These are phyloP conservation scores for Spathaspora passalidarum DNA, from an alignment of 805 yeast species.

Conservation along the genomic window DNA sequence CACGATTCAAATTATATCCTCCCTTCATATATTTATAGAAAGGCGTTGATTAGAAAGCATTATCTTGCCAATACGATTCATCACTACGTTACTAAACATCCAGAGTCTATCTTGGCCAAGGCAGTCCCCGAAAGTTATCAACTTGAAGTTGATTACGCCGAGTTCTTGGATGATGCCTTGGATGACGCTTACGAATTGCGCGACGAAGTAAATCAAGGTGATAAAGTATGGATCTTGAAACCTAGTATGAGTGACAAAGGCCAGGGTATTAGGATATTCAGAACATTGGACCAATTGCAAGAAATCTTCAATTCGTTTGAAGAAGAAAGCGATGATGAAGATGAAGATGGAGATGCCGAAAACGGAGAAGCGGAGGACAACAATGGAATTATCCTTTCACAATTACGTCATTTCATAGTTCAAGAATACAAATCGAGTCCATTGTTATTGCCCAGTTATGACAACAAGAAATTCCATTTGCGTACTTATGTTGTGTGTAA, in stretches of 20 bases:
- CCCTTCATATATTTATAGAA: conserved; percentile 83
- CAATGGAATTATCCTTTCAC: conserved; percentile 78
- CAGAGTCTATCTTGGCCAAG: conserved; percentile 52
- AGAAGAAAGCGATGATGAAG: conserved; percentile 63
- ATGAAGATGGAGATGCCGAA: conserved; percentile 41
- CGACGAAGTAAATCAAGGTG: conserved; percentile 63
- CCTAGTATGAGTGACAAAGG: conserved; percentile 98
- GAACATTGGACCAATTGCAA: conserved; percentile 76
- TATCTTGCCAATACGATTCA: conserved; percentile 83
- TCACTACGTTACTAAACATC: conserved; percentile 70
- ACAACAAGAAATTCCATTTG: conserved; percentile 79
- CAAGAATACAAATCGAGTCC: conserved; percentile 79
- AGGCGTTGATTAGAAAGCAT: conserved; percentile 88
- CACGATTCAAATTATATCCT: conserved; percentile 51
- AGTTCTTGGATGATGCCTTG: conserved; percentile 87
- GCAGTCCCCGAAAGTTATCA: conserved; percentile 76
- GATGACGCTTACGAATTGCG: conserved; percentile 91
- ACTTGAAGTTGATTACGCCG: conserved; percentile 92
- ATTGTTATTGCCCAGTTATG: conserved; percentile 57
- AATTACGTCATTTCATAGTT: conserved; percentile 84
- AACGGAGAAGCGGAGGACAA: conserved; percentile 42
- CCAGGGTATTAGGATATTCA: conserved; percentile 87
- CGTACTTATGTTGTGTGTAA: conserved; percentile 76
- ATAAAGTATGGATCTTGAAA: conserved; percentile 80
- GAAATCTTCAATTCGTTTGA: conserved; percentile 82